Conservation (phyloP, 345 rosid species). For the Lepidium africanum region DNA sequence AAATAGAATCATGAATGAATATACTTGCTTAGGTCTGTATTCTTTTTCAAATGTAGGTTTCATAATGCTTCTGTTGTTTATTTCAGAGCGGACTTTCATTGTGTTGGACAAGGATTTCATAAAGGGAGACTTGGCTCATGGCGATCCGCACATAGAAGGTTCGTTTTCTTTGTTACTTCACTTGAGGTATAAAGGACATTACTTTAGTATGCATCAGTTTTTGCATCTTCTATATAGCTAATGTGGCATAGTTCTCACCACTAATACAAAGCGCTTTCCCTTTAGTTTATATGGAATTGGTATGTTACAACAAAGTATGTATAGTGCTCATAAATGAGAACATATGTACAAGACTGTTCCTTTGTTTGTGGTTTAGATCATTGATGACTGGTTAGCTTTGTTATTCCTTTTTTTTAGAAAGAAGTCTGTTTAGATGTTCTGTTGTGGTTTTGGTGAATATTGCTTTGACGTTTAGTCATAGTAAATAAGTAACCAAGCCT, state of each 20-base stretch:
- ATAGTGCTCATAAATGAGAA: neutral
- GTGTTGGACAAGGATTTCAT: constrained; percentile 66
- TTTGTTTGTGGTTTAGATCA: constrained; percentile 3
- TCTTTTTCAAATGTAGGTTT: neutral
- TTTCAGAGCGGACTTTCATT: constrained; percentile 83
- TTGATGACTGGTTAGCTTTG: constrained; percentile 1
- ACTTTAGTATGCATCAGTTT: neutral
- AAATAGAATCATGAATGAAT: neutral
- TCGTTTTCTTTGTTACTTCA: constrained; percentile 4
- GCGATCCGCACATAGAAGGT: constrained; percentile 74
- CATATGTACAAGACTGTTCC: neutral
- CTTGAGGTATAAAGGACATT: neutral
- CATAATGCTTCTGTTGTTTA: neutral
- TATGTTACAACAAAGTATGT: neutral
- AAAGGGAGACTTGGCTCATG: constrained; percentile 46
- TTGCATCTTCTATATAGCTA: neutral
- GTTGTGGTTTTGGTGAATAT: neutral
- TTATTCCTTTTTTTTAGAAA: neutral
- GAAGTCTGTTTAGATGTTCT: neutral
- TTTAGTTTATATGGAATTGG: neutral
- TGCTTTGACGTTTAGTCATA: neutral
- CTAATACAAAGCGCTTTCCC: neutral
- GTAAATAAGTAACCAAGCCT: neutral
- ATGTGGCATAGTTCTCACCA: neutral
- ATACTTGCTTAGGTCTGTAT: neutral